Conservation (phyloP, 441 rosid genomes). For the Dalechampia spathulata region DNA sequence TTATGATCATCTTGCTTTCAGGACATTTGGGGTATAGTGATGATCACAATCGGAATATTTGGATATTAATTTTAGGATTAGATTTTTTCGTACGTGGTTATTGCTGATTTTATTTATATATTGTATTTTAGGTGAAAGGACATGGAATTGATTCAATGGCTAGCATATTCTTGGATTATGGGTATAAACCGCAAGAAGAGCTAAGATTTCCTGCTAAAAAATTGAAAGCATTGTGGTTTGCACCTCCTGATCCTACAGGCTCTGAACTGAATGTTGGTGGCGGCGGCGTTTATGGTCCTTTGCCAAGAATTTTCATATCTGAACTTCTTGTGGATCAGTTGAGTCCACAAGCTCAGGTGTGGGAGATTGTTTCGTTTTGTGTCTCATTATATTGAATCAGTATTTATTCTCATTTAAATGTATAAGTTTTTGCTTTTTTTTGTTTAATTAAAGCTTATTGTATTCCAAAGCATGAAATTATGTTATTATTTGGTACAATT, state of each 20-base stretch:
- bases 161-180: slow-evolving; percentile 70
- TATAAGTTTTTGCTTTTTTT: no score
- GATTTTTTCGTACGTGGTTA: no score
- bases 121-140: slow-evolving; percentile 43
- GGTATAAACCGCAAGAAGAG: slow-evolving; percentile 68
- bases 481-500: no score
- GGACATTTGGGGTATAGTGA: slow-evolving; percentile 96
- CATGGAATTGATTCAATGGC: slow-evolving; percentile 82
- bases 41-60: no score
- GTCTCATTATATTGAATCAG: no score
- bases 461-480: no score
- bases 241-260: slow-evolving; percentile 52
- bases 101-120: no score
- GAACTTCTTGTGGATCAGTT: slow-evolving; percentile 82
- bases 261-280: slow-evolving; percentile 41
- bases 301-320: slow-evolving; percentile 82
- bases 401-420: no score
- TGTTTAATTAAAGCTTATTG: no score
- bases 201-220: slow-evolving; percentile 87
- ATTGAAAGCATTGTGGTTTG: slow-evolving; percentile 86
- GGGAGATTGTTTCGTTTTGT: no score
- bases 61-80: no score
- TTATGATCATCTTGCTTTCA: slow-evolving; percentile 88
- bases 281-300: slow-evolving; percentile 59
- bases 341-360: slow-evolving; percentile 78